Evolutionary conservation across 2,329 filamentous ascomycete genomes (phyloP).

Genomic region (Ascocoryne sarcoides): DNA sequence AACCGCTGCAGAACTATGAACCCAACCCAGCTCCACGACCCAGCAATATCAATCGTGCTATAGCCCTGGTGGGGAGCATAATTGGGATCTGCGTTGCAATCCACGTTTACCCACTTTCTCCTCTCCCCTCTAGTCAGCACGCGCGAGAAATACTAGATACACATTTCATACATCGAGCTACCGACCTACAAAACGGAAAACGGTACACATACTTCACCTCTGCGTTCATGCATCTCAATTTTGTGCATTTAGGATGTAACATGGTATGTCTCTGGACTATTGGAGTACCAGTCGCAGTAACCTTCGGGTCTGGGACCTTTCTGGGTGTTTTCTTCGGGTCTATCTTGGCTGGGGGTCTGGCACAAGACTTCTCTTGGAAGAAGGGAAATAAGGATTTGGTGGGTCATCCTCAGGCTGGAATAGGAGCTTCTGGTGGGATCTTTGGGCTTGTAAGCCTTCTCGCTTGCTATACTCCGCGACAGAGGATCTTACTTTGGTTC

Average conservation of each 20-base stretch:
- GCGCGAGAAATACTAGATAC: neutral
- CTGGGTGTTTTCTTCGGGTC: slow-evolving; percentile 11
- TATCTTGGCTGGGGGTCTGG: slow-evolving; percentile 9
- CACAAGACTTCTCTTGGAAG: slow-evolving; percentile 6
- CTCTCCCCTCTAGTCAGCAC: neutral
- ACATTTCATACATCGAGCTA: neutral
- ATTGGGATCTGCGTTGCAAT: neutral
- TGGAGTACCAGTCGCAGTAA: slow-evolving; percentile 13
- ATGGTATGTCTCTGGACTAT: slow-evolving; percentile 25
- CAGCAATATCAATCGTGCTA: too few relatives aligned
- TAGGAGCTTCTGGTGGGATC: slow-evolving; percentile 12
- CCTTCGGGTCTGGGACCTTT: slow-evolving; percentile 8
- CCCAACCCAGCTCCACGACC: too few relatives aligned
- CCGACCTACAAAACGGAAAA: neutral
- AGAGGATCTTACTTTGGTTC: slow-evolving; percentile 2
- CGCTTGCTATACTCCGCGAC: slow-evolving; percentile 2
- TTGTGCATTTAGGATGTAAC: slow-evolving; percentile 25
- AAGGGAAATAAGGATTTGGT: neutral
- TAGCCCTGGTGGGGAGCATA: neutral
- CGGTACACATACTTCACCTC: slow-evolving; percentile 26
- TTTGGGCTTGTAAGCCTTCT: slow-evolving; percentile 7
- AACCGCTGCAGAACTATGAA: too few relatives aligned
- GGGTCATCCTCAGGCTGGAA: neutral
- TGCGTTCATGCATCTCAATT: slow-evolving; percentile 25
- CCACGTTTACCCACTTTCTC: neutral